phyloP scores from a whole-genome alignment of 2,329 filamentous ascomycete species.

The Pseudogymnoascus pannorum region DNA sequence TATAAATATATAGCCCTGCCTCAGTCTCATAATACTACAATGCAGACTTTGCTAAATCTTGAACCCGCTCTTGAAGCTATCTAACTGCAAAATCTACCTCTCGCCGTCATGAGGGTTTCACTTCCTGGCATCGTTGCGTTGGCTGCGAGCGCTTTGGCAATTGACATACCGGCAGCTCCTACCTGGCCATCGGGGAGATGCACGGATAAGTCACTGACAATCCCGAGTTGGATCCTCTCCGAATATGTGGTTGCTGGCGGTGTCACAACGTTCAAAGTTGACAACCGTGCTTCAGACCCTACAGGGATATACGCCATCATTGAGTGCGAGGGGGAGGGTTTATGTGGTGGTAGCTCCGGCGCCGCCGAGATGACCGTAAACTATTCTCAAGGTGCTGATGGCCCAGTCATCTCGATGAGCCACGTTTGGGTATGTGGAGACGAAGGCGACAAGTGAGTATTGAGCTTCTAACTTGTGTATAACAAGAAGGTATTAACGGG shows the following conservation, averaged over 20 bases:
- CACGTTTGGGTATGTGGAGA: background rate
- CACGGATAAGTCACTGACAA: background rate
- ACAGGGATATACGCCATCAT: background rate
- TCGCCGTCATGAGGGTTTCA: background rate
- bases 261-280: background rate
- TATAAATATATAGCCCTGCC: background rate
- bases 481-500: background rate
- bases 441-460: slow-evolving; percentile 1
- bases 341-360: background rate
- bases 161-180: background rate
- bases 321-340: background rate
- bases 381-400: background rate
- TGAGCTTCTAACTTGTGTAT: background rate
- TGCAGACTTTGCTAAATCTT: background rate
- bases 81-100: background rate
- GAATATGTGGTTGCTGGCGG: background rate
- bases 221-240: background rate
- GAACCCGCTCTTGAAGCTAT: background rate
- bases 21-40: background rate
- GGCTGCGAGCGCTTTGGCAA: background rate
- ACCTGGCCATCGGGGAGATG: background rate
- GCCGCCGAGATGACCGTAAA: background rate
- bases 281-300: background rate
- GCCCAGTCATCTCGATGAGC: background rate
- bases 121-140: background rate